Percentiles rank a stretch among this genome's conserved stretches.
phyloP scores from a whole-genome alignment of 345 rosid species.

The Populus euphratica region DNA sequence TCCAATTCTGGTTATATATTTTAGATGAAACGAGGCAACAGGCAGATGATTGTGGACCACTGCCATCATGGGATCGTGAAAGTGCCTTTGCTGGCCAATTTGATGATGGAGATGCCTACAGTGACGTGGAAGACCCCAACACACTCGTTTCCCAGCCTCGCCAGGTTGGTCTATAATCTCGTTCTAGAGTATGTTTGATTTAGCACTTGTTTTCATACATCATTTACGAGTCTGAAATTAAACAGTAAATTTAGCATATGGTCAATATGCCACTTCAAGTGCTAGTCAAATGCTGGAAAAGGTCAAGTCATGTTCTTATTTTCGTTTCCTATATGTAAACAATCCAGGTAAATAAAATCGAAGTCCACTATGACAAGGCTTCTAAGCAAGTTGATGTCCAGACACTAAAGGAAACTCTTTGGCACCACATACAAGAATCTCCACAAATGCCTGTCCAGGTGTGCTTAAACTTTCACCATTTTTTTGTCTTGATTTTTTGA shows the following conservation, averaged over 20 bases:
- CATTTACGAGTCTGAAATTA: not conserved
- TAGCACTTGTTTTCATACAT: not conserved
- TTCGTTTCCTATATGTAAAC: not conserved
- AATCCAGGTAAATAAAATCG: conserved; percentile 70
- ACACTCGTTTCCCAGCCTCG: conserved; percentile 85
- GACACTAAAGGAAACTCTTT: conserved; percentile 72
- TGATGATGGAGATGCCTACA: conserved; percentile 52
- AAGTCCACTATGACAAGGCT: conserved; percentile 77
- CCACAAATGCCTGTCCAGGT: conserved; percentile 49
- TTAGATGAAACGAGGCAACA: conserved; percentile 53
- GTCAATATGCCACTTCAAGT: no score
- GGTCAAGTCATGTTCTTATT: not conserved
- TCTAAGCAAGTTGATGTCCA: conserved; percentile 96
- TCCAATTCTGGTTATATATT: not conserved
- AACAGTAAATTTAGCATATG: not conserved
- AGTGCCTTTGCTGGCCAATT: conserved; percentile 47
- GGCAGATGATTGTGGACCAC: conserved; percentile 46
- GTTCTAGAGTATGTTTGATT: not conserved
- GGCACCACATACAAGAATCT: conserved; percentile 63
- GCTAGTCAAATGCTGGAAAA: no score
- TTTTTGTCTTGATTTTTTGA: not conserved
- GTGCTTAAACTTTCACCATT: not conserved
- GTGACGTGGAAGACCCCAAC: conserved; percentile 56
- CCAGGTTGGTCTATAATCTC: conserved; percentile 46
- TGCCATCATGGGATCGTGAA: conserved; percentile 61